These are phyloP conservation scores for Lagenaria siceraria DNA, from an alignment of 306 rosid genomes.

Conservation along the genomic window DNA sequence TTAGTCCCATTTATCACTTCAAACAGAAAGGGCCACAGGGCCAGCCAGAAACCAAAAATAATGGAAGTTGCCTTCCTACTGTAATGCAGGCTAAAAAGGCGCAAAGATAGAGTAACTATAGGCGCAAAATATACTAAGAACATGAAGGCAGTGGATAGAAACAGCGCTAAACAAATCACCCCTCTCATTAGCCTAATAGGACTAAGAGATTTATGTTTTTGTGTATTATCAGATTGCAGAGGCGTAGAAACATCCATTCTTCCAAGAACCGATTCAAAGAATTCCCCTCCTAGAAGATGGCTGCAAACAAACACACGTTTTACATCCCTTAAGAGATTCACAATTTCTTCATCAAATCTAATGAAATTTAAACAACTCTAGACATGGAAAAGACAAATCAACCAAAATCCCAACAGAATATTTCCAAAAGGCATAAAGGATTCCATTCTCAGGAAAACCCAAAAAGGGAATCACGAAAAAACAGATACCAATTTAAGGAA, in stretches of 20 bases:
- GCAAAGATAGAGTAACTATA: slow-evolving; percentile 22
- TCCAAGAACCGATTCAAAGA: slow-evolving; percentile 25
- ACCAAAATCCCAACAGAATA: background rate
- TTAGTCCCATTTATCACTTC: slow-evolving; percentile 73
- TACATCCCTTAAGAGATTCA: background rate
- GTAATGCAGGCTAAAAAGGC: slow-evolving; percentile 37
- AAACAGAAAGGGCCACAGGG: slow-evolving; percentile 80
- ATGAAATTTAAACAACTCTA: background rate
- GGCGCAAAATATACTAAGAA: slow-evolving; percentile 67
- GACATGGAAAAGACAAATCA: background rate
- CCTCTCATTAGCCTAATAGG: slow-evolving; percentile 61
- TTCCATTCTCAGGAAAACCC: background rate
- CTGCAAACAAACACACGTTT: slow-evolving; percentile 24
- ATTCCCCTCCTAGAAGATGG: slow-evolving; percentile 18
- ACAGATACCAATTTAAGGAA: background rate
- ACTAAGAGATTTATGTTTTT: slow-evolving; percentile 58
- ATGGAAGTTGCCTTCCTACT: slow-evolving; percentile 67
- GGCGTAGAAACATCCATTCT: slow-evolving; percentile 51
- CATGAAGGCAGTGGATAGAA: slow-evolving; percentile 69
- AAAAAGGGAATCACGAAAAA: background rate
- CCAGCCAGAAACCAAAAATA: slow-evolving; percentile 59
- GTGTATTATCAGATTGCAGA: slow-evolving; percentile 24
- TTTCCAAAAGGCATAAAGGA: background rate
- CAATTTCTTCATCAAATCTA: background rate
- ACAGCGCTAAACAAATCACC: slow-evolving; percentile 60